These are phyloP conservation scores for Aspergillus sp. DNA, from an alignment of 2,329 filamentous ascomycete genomes.

Conservation along the genomic window DNA sequence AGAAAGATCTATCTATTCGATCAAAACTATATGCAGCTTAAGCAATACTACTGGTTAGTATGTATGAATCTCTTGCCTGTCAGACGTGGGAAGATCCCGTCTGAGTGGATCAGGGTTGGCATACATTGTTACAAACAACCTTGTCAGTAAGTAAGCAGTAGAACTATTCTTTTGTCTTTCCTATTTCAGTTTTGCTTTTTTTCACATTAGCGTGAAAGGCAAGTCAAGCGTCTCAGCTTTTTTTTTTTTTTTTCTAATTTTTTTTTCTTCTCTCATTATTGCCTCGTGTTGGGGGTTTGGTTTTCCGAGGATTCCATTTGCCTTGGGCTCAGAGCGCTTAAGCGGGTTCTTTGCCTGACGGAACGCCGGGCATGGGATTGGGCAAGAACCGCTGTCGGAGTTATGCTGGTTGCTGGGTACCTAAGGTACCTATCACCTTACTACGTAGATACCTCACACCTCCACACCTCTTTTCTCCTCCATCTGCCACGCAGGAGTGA, in stretches of 20 bases:
- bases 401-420: background rate
- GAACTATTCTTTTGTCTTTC: background rate
- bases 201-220: background rate
- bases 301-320: background rate
- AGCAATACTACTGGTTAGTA: too few species aligned
- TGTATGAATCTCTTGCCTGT: background rate
- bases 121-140: background rate
- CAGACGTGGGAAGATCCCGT: constrained; percentile 1
- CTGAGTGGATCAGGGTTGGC: background rate
- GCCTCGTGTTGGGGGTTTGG: background rate
- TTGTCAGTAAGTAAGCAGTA: background rate
- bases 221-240: background rate
- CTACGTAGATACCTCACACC: background rate
- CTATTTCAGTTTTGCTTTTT: too few species aligned
- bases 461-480: background rate
- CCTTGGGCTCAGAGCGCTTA: constrained; percentile 1
- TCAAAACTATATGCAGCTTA: background rate
- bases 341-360: constrained; percentile 4
- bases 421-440: constrained; percentile 2
- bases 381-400: constrained; percentile 6
- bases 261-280: background rate
- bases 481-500: background rate
- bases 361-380: constrained; percentile 2
- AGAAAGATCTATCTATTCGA: too few species aligned
- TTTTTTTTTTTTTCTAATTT: too few species aligned